Base-by-base conservation (phyloP, 306 rosid species). In the Hylodesmum podocarpum region DNA sequence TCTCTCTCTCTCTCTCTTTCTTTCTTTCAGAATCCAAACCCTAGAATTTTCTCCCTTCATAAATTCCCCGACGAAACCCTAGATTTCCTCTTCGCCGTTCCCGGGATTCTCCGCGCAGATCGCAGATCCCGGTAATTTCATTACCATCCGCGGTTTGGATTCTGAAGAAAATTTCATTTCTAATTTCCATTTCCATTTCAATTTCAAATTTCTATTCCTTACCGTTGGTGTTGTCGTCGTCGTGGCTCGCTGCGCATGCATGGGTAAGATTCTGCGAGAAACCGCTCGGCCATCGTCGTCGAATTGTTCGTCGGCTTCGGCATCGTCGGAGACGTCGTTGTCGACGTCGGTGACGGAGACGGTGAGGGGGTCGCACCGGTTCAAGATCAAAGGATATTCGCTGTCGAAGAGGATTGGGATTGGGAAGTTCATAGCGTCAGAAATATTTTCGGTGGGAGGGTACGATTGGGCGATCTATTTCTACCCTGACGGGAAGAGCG, bases 391-490 rank as follows among this genome's bases (percentile, higher is more conserved):
- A 14, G 98, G 96, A 8, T 93, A 93, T 81, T 83, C 91, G 0
- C 68, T 89, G 8, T 80, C 88, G 13, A 93, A 93, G 34, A 96
- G 98, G 65, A 88, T 87, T 55, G 97, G 97, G 78, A 83, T 89
- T 37, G 98, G 98, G 51, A 90, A 93, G 73, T 90, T 87, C 81
- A 73, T 87, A 44, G 82, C 93, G 1, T 93, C 98, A 24, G 98
- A 90, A 8, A 89, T 84, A 15, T 93, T 93, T 66, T 77, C 87
- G 15, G 96, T 93, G 18, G 98, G 98, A 3, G 98, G 98, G 70
- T 93, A 87, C 70, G 83, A 91, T 28, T 93, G 96, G 98, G 98
- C 98, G 66, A 87, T 93, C 68, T 93, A 93, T 69, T 93, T 93
- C 53, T 93, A 93, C 64, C 97, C 97, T 0, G 97, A 93, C 58